phyloP scores from a whole-genome alignment of 1,139 yeast genomes.

The Kodamaea suecica region DNA sequence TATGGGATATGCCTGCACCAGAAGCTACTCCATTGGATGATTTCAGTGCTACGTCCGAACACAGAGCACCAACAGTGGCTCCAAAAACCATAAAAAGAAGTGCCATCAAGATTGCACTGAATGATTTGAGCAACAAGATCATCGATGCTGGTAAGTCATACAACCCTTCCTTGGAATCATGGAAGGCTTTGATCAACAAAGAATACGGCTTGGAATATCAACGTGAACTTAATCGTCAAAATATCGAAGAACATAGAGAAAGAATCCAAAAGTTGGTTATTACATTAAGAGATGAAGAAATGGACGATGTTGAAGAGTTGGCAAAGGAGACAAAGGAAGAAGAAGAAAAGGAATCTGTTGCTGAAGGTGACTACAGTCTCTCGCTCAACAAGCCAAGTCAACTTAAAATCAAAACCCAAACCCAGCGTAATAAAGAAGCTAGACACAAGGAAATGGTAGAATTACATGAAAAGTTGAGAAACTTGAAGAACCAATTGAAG shows the following conservation, averaged over 20 bases:
- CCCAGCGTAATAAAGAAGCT: conserved; percentile 70
- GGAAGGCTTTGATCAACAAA: conserved; percentile 68
- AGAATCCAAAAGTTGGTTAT: conserved; percentile 64
- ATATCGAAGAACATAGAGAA: conserved; percentile 58
- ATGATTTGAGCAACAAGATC: conserved; percentile 24
- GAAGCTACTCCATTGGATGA: conserved; percentile 17
- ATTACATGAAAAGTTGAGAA: conserved; percentile 57
- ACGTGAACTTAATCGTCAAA: conserved; percentile 61
- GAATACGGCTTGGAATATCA: conserved; percentile 68
- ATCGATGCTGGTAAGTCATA: conserved; percentile 91
- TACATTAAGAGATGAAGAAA: conserved; percentile 57
- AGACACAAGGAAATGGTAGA: conserved; percentile 60
- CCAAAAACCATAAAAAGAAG: conserved; percentile 57
- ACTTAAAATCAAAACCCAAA: conserved; percentile 69
- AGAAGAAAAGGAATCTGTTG: conserved; percentile 24
- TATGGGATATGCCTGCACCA: conserved; percentile 58
- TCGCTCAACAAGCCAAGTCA: conserved; percentile 73
- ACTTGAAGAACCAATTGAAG: conserved; percentile 51
- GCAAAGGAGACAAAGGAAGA: conserved; percentile 39
- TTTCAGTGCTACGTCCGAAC: conserved; percentile 44
- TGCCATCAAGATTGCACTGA: conserved; percentile 53
- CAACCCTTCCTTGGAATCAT: conserved; percentile 81
- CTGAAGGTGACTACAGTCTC: conserved; percentile 31
- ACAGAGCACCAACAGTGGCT: conserved; percentile 44
- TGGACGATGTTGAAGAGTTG: conserved; percentile 43